These are phyloP conservation scores for Pholiota conissans DNA, from an alignment of 768 basidiomycete species.

Conservation along the genomic window DNA sequence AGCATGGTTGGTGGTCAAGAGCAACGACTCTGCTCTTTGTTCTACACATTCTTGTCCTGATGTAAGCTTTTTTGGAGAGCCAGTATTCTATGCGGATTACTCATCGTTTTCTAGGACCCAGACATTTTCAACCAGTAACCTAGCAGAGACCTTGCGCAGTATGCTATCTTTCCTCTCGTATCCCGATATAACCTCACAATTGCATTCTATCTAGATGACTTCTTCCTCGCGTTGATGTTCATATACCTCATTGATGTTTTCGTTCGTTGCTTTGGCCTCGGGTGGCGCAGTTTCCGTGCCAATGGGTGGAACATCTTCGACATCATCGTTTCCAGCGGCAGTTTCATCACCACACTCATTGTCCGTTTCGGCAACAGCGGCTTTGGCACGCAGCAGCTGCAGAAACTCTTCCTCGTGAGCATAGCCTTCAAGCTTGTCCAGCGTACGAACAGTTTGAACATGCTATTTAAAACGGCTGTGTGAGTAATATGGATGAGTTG, in stretches of 20 bases:
- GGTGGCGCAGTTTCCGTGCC: constrained; percentile 78
- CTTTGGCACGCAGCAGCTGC: constrained; percentile 62
- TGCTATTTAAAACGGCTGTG: constrained; percentile 96
- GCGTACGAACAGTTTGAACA: constrained; percentile 82
- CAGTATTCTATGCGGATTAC: constrained; percentile 2
- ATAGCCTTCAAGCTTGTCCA: constrained; percentile 96
- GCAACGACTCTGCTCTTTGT: constrained; percentile 78
- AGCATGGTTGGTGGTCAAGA: constrained; percentile 92
- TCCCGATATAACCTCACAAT: neutral
- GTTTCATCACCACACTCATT: constrained; percentile 79
- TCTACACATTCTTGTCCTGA: constrained; percentile 78
- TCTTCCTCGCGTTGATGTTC: constrained; percentile 73
- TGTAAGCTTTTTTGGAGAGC: constrained; percentile 51
- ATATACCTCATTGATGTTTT: constrained; percentile 76
- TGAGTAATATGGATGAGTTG: constrained; percentile 46
- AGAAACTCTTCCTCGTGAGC: constrained; percentile 90
- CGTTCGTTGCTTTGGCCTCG: constrained; percentile 82
- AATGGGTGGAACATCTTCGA: constrained; percentile 97
- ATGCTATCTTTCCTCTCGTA: constrained; percentile 20
- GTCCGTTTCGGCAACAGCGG: constrained; percentile 55
- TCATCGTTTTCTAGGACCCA: constrained; percentile 61
- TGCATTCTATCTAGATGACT: constrained; percentile 49
- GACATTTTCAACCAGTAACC: constrained; percentile 55
- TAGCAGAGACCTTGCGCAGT: constrained; percentile 64
- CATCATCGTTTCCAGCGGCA: constrained; percentile 74